Base-by-base conservation (phyloP, 164 flowering plant species). In the Vitis labrusca region DNA sequence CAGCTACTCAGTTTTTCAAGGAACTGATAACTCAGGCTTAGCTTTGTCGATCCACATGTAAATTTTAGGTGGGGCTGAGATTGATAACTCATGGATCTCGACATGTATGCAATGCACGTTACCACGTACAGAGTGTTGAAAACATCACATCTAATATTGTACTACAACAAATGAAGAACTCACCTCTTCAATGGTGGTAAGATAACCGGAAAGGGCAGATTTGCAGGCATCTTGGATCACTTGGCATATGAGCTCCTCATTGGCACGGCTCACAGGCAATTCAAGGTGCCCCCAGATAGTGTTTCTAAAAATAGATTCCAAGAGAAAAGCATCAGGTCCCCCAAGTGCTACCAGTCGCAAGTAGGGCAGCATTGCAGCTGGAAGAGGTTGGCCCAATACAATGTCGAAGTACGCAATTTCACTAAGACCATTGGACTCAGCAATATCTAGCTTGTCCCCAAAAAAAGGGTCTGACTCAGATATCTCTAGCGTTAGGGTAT, bases 371-470 rank as follows among this genome's bases (percentile, higher is more conserved):
- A 95, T 71, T 56, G 56, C 66, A 3, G 79, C 81, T 50, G 97
- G 99, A 70, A 95, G 92, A 73, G 90, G 57, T 10, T 69, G 77
- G 17, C 84, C 94, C 70, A 85, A 64, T 29, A 85, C 73, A 16
- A 95, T 81, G 78, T 95, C 97, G 50, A 95, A 95, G 67, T 86
- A 86, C 44, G 93, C 96, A 73, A 86, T 79, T 79, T 86, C 86
- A 10, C 86, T 86, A 48, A 86, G 68, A 47, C 94, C 96, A 76
- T 91, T 92, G 23, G 84, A 50, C 83, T 95, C 98, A 3, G 96
- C 98, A 68, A 95, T 90, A 75, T 92, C 97, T 65, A 92, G 88
- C 81, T 94, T 94, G 83, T 94, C 98, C 30, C 79, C 93, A 57
- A 73, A 85, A 77, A 91, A 91, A 3, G 87, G 87, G 71, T 92